Conservation (phyloP, 805 yeast species). For the Starmerella etchellsii region DNA sequence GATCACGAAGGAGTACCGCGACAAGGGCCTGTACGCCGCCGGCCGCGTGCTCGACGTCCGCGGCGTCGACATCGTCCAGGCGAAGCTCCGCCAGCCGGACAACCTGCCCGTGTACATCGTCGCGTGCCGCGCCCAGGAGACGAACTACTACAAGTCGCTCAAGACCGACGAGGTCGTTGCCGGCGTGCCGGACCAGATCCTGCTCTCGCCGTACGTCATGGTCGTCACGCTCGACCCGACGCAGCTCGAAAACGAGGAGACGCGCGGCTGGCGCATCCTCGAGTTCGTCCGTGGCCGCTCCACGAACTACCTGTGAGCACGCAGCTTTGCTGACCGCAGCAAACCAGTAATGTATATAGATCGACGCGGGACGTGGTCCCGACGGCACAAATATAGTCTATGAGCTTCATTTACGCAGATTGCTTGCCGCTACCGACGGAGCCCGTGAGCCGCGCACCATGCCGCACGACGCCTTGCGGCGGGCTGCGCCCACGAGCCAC, state of each 20-base stretch:
- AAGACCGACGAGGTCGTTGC: constrained; percentile 93
- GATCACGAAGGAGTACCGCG: constrained; percentile 79
- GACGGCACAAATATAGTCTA: not conserved
- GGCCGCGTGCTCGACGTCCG: constrained; percentile 86
- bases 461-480: too few relatives aligned
- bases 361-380: not conserved
- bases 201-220: constrained; percentile 90
- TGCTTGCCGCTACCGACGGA: too few relatives aligned
- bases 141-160: constrained; percentile 73
- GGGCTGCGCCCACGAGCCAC: too few relatives aligned
- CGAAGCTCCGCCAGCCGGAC: constrained; percentile 78
- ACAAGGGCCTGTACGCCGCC: constrained; percentile 83
- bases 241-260: constrained; percentile 74
- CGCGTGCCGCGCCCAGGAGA: constrained; percentile 93
- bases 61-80: constrained; percentile 83
- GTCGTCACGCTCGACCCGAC: constrained; percentile 89
- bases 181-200: constrained; percentile 86
- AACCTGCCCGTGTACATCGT: constrained; percentile 86
- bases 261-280: constrained; percentile 94
- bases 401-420: too few relatives aligned
- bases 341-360: constrained; percentile 1
- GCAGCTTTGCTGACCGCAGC: constrained; percentile 5
- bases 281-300: constrained; percentile 92
- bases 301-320: constrained; percentile 41
- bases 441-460: too few relatives aligned